phyloP scores from a whole-genome alignment of 2,329 filamentous ascomycete genomes.

The Colletotrichum horii region DNA sequence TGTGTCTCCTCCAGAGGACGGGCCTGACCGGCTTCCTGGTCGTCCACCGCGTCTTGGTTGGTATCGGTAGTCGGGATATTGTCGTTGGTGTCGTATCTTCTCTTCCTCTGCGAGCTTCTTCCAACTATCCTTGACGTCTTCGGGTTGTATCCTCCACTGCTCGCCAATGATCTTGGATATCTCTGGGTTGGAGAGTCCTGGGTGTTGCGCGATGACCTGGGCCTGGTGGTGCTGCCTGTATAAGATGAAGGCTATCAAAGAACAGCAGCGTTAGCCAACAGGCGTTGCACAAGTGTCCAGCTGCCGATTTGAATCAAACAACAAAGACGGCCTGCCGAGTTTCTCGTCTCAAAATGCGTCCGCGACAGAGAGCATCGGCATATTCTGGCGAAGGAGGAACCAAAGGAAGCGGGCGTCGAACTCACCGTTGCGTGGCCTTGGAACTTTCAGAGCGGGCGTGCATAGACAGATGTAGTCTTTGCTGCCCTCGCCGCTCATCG shows the following conservation, averaged over 20 bases:
- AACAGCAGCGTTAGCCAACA: conserved; percentile 28
- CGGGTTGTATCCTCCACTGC: conserved; percentile 82
- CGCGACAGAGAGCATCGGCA: conserved; percentile 4
- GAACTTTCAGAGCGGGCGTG: conserved; percentile 61
- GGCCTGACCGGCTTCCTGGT: conserved; percentile 32
- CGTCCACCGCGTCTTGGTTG: conserved; percentile 75
- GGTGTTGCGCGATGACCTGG: conserved; percentile 79
- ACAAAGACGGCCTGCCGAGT: conserved; percentile 8
- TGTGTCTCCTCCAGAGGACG: conserved; percentile 51
- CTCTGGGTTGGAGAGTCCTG: conserved; percentile 91
- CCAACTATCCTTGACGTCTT: conserved; percentile 83
- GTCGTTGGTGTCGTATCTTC: conserved; percentile 84
- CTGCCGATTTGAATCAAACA: conserved; percentile 7
- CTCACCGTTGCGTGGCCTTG: conserved; percentile 64
- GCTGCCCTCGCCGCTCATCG: conserved; percentile 24
- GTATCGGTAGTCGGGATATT: conserved; percentile 94
- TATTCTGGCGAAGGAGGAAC: conserved; percentile 7
- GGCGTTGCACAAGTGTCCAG: conserved; percentile 3
- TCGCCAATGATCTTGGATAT: conserved; percentile 97
- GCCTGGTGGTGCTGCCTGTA: conserved; percentile 94
- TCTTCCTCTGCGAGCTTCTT: conserved; percentile 91
- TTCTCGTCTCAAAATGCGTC: neutral
- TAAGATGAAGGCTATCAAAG: conserved; percentile 84
- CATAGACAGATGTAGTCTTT: conserved; percentile 60
- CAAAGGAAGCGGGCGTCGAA: conserved; percentile 21